Evolutionary conservation across 768 basidiomycete species (phyloP).

Genomic region (Amanita polypyramis): DNA sequence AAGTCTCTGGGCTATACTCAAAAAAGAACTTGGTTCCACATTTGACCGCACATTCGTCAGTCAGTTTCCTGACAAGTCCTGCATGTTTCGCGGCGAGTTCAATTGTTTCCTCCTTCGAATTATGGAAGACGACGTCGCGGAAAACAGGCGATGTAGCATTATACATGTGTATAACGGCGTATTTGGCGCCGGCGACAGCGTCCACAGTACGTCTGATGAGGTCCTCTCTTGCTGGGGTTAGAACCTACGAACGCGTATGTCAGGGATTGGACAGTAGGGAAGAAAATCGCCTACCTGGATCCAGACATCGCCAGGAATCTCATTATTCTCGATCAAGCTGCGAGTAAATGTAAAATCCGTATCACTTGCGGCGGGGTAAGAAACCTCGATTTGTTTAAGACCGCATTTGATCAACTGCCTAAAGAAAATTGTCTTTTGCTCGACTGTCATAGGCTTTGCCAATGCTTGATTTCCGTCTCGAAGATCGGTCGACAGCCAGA

Average conservation of each 20-base stretch:
- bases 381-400: constrained; percentile 95
- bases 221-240: constrained; percentile 93
- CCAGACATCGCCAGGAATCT: constrained; percentile 94
- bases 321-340: constrained; percentile 72
- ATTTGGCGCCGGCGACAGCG: constrained; percentile 77
- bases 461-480: constrained; percentile 97
- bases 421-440: constrained; percentile 93
- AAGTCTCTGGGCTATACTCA: constrained; percentile 98
- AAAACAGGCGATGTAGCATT: constrained; percentile 94
- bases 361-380: constrained; percentile 95
- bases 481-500: constrained; percentile 96
- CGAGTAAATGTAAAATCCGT: constrained; percentile 93
- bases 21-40: constrained; percentile 86
- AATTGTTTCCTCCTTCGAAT: constrained; percentile 88
- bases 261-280: not conserved
- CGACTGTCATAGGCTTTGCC: constrained; percentile 95
- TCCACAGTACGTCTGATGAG: constrained; percentile 88
- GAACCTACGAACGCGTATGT: constrained; percentile 48
- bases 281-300: constrained; percentile 59
- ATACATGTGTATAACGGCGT: constrained; percentile 97
- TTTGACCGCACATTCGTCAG: constrained; percentile 77
- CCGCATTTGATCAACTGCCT: constrained; percentile 78
- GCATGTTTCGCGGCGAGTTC: constrained; percentile 85
- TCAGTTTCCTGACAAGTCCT: constrained; percentile 71
- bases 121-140: constrained; percentile 89